A percentile compares a stretch with the other conserved stretches of the same genome.
phyloP scores from a whole-genome alignment of 805 yeast species.

The Ogataea pini region DNA sequence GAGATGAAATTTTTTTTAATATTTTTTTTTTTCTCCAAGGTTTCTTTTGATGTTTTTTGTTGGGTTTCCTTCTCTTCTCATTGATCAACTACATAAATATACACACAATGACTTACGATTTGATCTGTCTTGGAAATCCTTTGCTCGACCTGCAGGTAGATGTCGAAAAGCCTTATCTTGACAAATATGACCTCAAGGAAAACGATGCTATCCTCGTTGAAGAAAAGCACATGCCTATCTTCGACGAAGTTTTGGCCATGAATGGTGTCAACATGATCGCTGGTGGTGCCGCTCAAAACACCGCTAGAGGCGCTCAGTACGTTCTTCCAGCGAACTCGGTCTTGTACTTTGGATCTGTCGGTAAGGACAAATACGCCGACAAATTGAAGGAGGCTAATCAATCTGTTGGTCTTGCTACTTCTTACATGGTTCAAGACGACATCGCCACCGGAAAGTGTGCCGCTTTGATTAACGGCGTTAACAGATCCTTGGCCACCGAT shows the following conservation, averaged over 20 bases:
- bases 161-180: conserved; percentile 65
- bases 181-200: conserved; percentile 80
- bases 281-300: conserved; percentile 99
- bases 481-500: conserved; percentile 94
- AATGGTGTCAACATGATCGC: conserved; percentile 74
- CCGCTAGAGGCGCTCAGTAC: conserved; percentile 98
- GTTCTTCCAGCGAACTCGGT: conserved; percentile 79
- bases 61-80: no score
- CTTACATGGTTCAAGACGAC: conserved; percentile 76
- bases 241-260: conserved; percentile 67
- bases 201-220: conserved; percentile 91
- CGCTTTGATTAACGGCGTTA: conserved; percentile 77
- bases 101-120: conserved; percentile 55
- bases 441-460: conserved; percentile 97
- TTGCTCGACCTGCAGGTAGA: conserved; percentile 83
- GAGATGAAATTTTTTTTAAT: not conserved
- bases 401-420: conserved; percentile 83
- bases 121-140: conserved; percentile 92
- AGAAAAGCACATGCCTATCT: conserved; percentile 83
- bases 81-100: not conserved
- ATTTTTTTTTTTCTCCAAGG: not conserved
- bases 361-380: conserved; percentile 85
- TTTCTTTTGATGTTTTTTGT: conserved; percentile 4
- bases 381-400: conserved; percentile 80
- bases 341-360: conserved; percentile 94